Evolutionary conservation across 225 moss, liverwort and hornwort genomes (phyloP).

Genomic region (Neckera pumila): DNA sequence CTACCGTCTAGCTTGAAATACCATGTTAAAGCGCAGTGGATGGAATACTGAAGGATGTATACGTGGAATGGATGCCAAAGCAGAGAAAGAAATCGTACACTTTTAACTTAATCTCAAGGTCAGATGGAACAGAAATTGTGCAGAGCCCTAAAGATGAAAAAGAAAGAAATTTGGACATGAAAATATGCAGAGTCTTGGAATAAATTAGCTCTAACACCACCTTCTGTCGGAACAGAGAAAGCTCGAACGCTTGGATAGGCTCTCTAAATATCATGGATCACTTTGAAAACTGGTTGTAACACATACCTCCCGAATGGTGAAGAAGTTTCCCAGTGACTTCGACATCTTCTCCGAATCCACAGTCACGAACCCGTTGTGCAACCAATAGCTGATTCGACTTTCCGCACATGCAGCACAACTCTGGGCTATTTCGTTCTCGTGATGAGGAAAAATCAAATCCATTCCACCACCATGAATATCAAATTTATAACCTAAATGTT

Average conservation of each 20-base stretch:
- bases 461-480: conserved; percentile 98
- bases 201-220: background rate
- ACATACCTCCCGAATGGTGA: conserved; percentile 90
- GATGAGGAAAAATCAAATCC: conserved; percentile 96
- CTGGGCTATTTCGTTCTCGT: conserved; percentile 97
- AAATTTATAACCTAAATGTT: conserved; percentile 74
- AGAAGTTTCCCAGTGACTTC: conserved; percentile 95
- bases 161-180: background rate
- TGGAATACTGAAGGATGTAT: background rate
- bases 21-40: background rate
- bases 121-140: background rate
- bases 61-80: background rate
- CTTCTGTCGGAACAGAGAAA: background rate
- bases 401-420: conserved; percentile 95
- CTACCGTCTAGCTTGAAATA: background rate
- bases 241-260: background rate
- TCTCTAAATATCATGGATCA: background rate
- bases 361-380: conserved; percentile 97
- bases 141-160: background rate
- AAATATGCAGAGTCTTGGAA: background rate
- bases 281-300: background rate
- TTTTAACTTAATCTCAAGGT: background rate
- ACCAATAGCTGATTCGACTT: conserved; percentile 84
- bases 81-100: background rate
- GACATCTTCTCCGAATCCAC: conserved; percentile 98